Evolutionary conservation across 169 alveolate species (phyloP), one percentile per base, ranked within the genome.

Genomic region (Condylostoma magnum): DNA sequence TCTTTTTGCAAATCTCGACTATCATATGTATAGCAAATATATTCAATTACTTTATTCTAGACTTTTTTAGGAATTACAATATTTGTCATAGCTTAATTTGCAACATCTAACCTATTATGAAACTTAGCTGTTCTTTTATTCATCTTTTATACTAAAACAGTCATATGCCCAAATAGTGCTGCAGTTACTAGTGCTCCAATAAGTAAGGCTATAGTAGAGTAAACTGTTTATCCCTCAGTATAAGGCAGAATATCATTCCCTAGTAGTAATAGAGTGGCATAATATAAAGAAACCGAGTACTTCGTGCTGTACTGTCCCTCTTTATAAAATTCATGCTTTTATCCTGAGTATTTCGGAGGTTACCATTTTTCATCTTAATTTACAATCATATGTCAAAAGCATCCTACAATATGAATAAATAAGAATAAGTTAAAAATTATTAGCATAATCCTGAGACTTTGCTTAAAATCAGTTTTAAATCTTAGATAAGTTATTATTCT

Each of bases 101-200:
- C 84, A 22, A 27, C 76, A 34, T 74, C 84, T 5, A 75, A 18
- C 18, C 52, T 50, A 38, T 75, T 73, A 51, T 80, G 77, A 25
- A 75, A 76, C n/a, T 31, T 8, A 2, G 63, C 52, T 31, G 44
- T 31, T 31, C 69, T 68, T 37, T 60, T 38, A 37, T 69, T 56
- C 47, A 80, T 46, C 12, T 57, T 55, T 37, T 22, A 25, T 27
- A 76, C 50, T 20, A 83, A 37, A 10, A 79, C 82, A 15, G 87
- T 84, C 44, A 83, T 43, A 34, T 78, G 75, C n/a, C 90, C 90
- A 43, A 83, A 72, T 15, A 83, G 82, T 25, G 58, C 79, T 34
- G 90, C 90, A 57, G 75, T 79, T 36, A 76, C 52, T 20, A 83
- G 37, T 5, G 87, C 79, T 41, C 85, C 86, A 25, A 76, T 31